These are phyloP conservation scores for Coniophora puteana DNA, from an alignment of 1,284 basidiomycete genomes.

Conservation along the genomic window DNA sequence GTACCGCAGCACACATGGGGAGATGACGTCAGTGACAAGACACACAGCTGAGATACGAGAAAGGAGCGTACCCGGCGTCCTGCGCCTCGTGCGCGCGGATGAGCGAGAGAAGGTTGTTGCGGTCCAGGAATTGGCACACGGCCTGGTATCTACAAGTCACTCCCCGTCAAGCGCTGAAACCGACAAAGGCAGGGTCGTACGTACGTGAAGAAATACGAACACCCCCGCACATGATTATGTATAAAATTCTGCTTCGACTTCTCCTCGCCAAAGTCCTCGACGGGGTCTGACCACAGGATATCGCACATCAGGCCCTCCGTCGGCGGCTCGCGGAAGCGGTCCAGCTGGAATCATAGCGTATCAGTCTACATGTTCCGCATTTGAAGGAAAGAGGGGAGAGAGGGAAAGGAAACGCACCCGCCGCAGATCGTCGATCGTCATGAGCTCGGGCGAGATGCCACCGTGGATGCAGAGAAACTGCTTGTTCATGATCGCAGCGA, in stretches of 20 bases:
- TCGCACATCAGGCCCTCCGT: conserved; percentile 92
- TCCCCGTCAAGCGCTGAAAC: not conserved
- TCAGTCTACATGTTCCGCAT: not conserved
- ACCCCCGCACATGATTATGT: conserved; percentile 88
- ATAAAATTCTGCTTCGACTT: conserved; percentile 80
- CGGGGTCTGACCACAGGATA: conserved; percentile 88
- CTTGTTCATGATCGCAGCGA: conserved; percentile 95
- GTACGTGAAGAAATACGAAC: conserved; percentile 89
- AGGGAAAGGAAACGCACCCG: conserved; percentile 39
- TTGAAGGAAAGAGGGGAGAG: conserved; percentile 5
- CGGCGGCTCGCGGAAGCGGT: conserved; percentile 89
- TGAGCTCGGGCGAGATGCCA: conserved; percentile 84
- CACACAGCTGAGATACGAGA: conserved; percentile 3
- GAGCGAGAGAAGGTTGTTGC: conserved; percentile 86
- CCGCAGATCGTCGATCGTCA: conserved; percentile 84
- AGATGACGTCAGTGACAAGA: not conserved
- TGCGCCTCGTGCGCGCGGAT: conserved; percentile 92
- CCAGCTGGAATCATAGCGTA: conserved; percentile 46
- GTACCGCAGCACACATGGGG: no score
- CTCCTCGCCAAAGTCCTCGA: conserved; percentile 88
- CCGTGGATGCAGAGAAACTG: conserved; percentile 93
- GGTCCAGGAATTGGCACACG: conserved; percentile 88
- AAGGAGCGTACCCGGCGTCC: conserved; percentile 68
- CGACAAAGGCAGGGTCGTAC: conserved; percentile 19
- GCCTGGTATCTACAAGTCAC: conserved; percentile 70